These are phyloP conservation scores for Sugiyamaella chiloensis DNA, from an alignment of 805 yeast genomes.

Conservation along the genomic window DNA sequence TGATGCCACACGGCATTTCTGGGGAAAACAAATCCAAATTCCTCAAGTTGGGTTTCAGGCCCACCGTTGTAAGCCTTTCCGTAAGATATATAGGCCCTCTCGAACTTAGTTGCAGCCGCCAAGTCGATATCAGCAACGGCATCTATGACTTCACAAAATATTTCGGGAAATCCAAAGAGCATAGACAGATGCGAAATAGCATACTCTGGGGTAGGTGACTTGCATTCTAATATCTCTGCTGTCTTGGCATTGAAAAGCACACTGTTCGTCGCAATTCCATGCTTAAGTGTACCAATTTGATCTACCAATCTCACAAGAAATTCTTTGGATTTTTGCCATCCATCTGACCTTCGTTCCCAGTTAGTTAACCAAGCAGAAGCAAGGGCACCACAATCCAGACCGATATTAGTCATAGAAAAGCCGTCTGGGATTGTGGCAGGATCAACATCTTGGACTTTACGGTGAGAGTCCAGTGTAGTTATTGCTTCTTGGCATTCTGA, in stretches of 20 bases:
- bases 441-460: constrained; percentile 7
- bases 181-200: constrained; percentile 11
- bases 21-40: constrained; percentile 9
- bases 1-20: constrained; percentile 6
- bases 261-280: constrained; percentile 9
- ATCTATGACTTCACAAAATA: constrained; percentile 9
- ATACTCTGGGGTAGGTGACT: constrained; percentile 10
- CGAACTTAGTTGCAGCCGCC: neutral
- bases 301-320: neutral
- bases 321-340: constrained; percentile 3
- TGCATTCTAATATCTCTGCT: constrained; percentile 5
- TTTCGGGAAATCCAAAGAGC: constrained; percentile 12
- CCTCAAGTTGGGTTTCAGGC: neutral
- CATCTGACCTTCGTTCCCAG: constrained; percentile 7
- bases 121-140: neutral
- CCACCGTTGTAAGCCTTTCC: constrained; percentile 10
- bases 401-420: constrained; percentile 9
- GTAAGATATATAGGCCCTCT: constrained; percentile 4
- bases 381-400: constrained; percentile 9
- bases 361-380: constrained; percentile 9
- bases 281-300: constrained; percentile 1
- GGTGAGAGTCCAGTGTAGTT: constrained; percentile 6
- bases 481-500: constrained; percentile 8
- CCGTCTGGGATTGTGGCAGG: constrained; percentile 9
- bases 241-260: constrained; percentile 8